Evolutionary conservation across 768 basidiomycete species (phyloP).

Genomic region (Thelephora ganbajun): DNA sequence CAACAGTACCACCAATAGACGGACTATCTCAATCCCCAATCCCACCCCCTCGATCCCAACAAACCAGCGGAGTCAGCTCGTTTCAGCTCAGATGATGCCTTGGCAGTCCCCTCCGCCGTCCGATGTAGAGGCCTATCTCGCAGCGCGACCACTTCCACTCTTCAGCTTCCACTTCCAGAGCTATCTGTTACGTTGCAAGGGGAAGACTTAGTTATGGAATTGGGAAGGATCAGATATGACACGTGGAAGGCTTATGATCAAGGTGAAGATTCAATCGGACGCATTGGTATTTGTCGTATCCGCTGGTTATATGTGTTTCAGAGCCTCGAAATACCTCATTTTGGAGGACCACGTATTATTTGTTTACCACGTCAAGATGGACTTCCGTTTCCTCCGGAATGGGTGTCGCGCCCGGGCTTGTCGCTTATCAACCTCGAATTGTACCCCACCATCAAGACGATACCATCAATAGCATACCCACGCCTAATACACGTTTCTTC

Average conservation of each 20-base stretch:
- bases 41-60: neutral
- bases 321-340: slow-evolving; percentile 80
- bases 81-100: slow-evolving; percentile 21
- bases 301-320: slow-evolving; percentile 14
- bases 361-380: slow-evolving; percentile 7
- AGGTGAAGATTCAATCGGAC: slow-evolving; percentile 27
- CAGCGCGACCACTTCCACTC: slow-evolving; percentile 8
- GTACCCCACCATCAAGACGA: neutral
- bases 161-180: slow-evolving; percentile 1
- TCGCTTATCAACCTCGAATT: neutral
- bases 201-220: slow-evolving; percentile 46
- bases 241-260: slow-evolving; percentile 90
- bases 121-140: slow-evolving; percentile 56
- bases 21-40: too few relatives aligned
- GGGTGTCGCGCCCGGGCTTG: neutral
- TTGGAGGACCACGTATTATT: slow-evolving; percentile 25
- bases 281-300: too few relatives aligned
- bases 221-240: slow-evolving; percentile 61
- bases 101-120: slow-evolving; percentile 62
- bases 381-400: neutral
- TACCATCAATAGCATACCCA: neutral
- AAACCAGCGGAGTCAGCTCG: slow-evolving; percentile 1
- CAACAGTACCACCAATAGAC: too few relatives aligned
- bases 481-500: slow-evolving; percentile 1
- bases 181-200: slow-evolving; percentile 10